phyloP scores from a whole-genome alignment of 139 green algal genomes.

The Microglena sp. region DNA sequence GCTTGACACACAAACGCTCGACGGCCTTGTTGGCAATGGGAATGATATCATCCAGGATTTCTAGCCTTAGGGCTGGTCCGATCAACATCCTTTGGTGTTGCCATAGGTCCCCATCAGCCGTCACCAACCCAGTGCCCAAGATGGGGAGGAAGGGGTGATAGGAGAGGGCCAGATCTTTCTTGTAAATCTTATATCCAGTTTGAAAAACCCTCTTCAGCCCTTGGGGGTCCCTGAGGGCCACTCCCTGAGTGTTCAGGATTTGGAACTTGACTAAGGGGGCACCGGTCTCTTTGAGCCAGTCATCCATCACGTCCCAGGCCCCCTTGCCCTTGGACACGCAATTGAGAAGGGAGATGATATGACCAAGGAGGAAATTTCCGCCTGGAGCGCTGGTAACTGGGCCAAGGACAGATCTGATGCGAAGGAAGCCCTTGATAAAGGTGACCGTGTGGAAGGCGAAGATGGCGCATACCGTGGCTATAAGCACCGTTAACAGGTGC shows the following conservation, averaged over 20 bases:
- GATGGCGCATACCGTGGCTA: no score
- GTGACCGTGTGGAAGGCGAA: no score
- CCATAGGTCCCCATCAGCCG: conserved; percentile 77
- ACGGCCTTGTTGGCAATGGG: conserved; percentile 60
- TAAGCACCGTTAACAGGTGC: no score
- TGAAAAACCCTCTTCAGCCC: conserved; percentile 79
- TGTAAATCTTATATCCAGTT: conserved; percentile 57
- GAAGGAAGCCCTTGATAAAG: conserved; percentile 2
- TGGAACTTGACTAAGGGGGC: conserved; percentile 46
- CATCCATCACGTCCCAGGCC: conserved; percentile 68
- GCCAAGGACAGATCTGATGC: conserved; percentile 4
- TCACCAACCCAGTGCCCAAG: conserved; percentile 88
- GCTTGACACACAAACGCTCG: conserved; percentile 62
- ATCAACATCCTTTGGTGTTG: conserved; percentile 84
- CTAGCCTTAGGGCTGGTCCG: conserved; percentile 68
- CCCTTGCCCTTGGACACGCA: conserved; percentile 21
- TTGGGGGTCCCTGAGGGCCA: conserved; percentile 55
- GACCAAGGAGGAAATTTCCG: conserved; percentile 36
- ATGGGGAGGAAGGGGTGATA: conserved; percentile 88
- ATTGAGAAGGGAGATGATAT: conserved; percentile 43
- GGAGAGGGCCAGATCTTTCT: conserved; percentile 71
- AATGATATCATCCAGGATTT: conserved; percentile 86
- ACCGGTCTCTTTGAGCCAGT: conserved; percentile 44
- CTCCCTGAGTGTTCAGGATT: conserved; percentile 48
- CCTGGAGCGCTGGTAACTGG: conserved; percentile 32